Percentiles rank a stretch among this genome's conserved stretches.
Conservation (phyloP, 768 basidiomycete genomes). For the Calocybe indica region DNA sequence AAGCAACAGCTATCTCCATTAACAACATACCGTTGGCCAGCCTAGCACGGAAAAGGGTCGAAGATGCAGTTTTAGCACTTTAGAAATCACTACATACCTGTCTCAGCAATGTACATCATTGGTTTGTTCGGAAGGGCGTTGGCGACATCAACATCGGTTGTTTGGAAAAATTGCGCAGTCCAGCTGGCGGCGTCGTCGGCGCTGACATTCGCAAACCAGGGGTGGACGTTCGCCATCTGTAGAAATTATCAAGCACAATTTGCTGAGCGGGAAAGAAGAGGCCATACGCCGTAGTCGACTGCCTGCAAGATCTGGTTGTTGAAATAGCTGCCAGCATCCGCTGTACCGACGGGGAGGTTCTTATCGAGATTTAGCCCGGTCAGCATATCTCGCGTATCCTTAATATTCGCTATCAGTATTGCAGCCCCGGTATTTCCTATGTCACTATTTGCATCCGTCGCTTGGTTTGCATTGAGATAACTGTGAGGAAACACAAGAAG, state of each 20-base stretch:
- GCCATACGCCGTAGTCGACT: slow-evolving; percentile 65
- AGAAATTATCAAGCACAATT: neutral
- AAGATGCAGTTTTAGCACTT: neutral
- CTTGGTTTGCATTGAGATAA: slow-evolving; percentile 48
- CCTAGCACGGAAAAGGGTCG: slow-evolving; percentile 8
- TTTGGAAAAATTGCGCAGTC: slow-evolving; percentile 76
- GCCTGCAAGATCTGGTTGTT: slow-evolving; percentile 58
- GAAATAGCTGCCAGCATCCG: slow-evolving; percentile 86
- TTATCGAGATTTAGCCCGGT: slow-evolving; percentile 48
- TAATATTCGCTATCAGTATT: slow-evolving; percentile 61
- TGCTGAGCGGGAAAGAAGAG: neutral
- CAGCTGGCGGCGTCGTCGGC: slow-evolving; percentile 68
- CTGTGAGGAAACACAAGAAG: slow-evolving; percentile 23
- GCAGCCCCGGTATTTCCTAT: slow-evolving; percentile 58
- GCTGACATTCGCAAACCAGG: slow-evolving; percentile 86
- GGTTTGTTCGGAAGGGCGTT: slow-evolving; percentile 61
- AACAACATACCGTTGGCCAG: slow-evolving; percentile 57
- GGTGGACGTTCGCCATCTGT: slow-evolving; percentile 86
- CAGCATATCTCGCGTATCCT: slow-evolving; percentile 57
- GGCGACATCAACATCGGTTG: slow-evolving; percentile 57
- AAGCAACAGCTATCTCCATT: neutral
- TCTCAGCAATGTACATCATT: slow-evolving; percentile 89
- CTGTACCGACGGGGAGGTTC: slow-evolving; percentile 63
- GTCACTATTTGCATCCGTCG: slow-evolving; percentile 47
- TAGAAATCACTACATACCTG: slow-evolving; percentile 35